phyloP scores from a whole-genome alignment of 495 filamentous ascomycete genomes.

The Arthonia radiata region DNA sequence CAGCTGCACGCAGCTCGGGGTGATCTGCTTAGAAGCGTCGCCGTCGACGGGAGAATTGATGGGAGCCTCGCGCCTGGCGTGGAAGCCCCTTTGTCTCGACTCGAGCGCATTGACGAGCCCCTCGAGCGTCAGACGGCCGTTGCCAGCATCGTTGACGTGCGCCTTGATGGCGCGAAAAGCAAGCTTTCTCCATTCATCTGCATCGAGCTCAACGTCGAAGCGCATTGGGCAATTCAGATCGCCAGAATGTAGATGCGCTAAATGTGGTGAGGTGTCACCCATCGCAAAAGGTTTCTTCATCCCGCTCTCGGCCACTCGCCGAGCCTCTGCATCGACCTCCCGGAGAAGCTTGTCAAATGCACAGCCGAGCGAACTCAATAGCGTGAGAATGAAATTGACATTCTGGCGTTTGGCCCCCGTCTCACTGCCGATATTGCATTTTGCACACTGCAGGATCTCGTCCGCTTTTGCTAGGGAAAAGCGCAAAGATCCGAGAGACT shows the following conservation, averaged over 20 bases:
- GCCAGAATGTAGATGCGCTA: slow-evolving; percentile 11
- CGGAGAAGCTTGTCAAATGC: slow-evolving; percentile 10
- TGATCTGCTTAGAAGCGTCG: too few relatives aligned
- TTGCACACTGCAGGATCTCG: slow-evolving; percentile 9
- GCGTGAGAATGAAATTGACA: slow-evolving; percentile 7
- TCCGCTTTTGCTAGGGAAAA: slow-evolving; percentile 9
- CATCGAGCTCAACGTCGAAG: slow-evolving; percentile 11
- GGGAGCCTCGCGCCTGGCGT: too few relatives aligned
- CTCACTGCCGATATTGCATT: slow-evolving; percentile 11
- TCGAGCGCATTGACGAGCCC: slow-evolving; percentile 9
- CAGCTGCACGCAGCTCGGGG: too few relatives aligned
- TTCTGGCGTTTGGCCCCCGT: too few relatives aligned
- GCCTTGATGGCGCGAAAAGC: slow-evolving; percentile 13
- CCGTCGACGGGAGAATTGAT: too few relatives aligned
- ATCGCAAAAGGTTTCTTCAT: slow-evolving; percentile 12
- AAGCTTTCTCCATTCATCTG: slow-evolving; percentile 11
- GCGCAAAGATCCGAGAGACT: slow-evolving; percentile 9
- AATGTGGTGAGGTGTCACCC: slow-evolving; percentile 8
- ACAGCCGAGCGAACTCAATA: slow-evolving; percentile 11
- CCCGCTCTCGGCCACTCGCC: slow-evolving; percentile 5
- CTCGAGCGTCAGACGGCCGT: slow-evolving; percentile 4
- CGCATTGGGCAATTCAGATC: slow-evolving; percentile 10
- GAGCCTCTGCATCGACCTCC: slow-evolving; percentile 10
- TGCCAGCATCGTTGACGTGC: slow-evolving; percentile 10
- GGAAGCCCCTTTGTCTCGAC: slow-evolving; percentile 6